phyloP scores from a whole-genome alignment of 129 eudicot species.

The Artemisia argyi region DNA sequence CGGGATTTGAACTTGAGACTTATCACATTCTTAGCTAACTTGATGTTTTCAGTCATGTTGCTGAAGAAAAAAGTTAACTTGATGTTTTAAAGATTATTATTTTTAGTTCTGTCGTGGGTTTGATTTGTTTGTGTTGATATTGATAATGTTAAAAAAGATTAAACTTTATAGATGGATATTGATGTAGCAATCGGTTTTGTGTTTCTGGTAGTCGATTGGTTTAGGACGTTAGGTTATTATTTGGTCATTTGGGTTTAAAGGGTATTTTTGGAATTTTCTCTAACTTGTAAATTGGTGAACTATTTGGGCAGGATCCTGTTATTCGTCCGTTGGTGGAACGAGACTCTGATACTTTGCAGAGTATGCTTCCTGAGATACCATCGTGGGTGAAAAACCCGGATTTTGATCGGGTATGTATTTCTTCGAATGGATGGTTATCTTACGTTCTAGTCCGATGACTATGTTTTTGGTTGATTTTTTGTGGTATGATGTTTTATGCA shows the following conservation, averaged over 20 bases:
- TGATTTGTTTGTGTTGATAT: conserved; percentile 3
- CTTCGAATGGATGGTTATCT: neutral
- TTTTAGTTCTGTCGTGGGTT: conserved; percentile 15
- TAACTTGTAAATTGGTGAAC: neutral
- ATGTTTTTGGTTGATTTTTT: neutral
- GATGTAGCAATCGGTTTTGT: neutral
- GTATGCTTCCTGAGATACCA: conserved; percentile 77
- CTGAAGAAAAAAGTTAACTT: neutral
- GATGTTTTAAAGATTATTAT: neutral
- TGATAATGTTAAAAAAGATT: neutral
- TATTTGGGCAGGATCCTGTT: conserved; percentile 56
- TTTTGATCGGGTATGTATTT: conserved; percentile 75
- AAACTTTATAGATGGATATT: conserved; percentile 13
- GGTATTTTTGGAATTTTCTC: neutral
- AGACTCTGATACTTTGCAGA: conserved; percentile 70
- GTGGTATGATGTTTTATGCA: conserved; percentile 5
- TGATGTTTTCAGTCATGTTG: neutral
- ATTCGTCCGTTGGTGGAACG: conserved; percentile 77
- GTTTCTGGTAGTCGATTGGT: neutral
- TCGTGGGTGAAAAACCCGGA: conserved; percentile 83
- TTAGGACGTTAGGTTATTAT: neutral
- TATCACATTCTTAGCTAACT: too few relatives aligned
- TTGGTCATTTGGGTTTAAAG: conserved; percentile 3
- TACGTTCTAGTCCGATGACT: neutral
- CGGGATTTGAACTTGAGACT: too few relatives aligned